These are phyloP conservation scores for Filosporella fistucella DNA, from an alignment of 495 filamentous ascomycete species.

Conservation along the genomic window DNA sequence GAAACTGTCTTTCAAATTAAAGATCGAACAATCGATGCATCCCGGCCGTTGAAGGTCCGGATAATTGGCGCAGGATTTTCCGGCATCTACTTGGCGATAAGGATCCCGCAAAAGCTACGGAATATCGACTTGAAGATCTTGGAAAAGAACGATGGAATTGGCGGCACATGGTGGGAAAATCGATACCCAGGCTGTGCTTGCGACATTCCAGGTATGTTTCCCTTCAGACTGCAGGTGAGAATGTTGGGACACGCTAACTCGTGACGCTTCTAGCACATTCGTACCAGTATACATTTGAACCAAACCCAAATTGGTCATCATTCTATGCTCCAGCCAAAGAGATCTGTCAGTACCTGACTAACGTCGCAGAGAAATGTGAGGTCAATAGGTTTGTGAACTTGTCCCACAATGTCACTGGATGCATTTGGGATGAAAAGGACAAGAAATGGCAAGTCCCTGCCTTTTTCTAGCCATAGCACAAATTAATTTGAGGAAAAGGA, in stretches of 20 bases:
- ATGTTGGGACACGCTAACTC: neutral
- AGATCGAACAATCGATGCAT: slow-evolving; percentile 37
- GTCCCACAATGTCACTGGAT: slow-evolving; percentile 39
- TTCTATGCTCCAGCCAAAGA: slow-evolving; percentile 61
- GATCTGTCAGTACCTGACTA: slow-evolving; percentile 62
- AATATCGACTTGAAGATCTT: slow-evolving; percentile 54
- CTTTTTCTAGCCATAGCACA: no score
- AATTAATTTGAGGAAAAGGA: no score
- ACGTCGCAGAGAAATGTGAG: slow-evolving; percentile 54
- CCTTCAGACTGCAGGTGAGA: no score
- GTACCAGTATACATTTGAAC: slow-evolving; percentile 62
- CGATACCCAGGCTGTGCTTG: slow-evolving; percentile 50
- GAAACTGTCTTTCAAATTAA: slow-evolving; percentile 29
- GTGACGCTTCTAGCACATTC: slow-evolving; percentile 70
- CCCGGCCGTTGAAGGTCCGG: slow-evolving; percentile 39
- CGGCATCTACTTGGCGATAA: slow-evolving; percentile 39
- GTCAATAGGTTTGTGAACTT: slow-evolving; percentile 49
- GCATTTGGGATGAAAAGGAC: slow-evolving; percentile 42
- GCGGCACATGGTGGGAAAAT: slow-evolving; percentile 58
- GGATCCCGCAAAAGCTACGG: slow-evolving; percentile 21
- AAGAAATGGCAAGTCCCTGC: slow-evolving; percentile 47
- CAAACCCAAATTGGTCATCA: slow-evolving; percentile 62
- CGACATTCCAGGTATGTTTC: slow-evolving; percentile 54
- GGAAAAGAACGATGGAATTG: slow-evolving; percentile 68
- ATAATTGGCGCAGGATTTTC: slow-evolving; percentile 46